Evolutionary conservation across 345 rosid species (phyloP).

Genomic region (Lepidium sativum): DNA sequence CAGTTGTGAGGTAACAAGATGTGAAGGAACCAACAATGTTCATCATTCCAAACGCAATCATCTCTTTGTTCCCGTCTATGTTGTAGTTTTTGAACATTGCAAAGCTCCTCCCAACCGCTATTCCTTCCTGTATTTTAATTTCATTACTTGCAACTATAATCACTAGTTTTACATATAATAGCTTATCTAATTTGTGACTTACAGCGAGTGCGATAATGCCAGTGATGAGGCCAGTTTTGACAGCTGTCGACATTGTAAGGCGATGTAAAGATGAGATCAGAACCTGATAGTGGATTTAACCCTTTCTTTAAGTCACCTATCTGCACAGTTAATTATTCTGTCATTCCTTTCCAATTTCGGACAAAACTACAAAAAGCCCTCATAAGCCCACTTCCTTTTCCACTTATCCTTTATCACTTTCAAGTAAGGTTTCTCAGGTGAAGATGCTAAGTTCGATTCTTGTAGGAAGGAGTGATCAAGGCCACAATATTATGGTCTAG

Average conservation of each 20-base stretch:
- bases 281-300: conserved; percentile 60
- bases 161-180: not conserved
- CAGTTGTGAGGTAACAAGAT: conserved; percentile 84
- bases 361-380: not conserved
- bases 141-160: not conserved
- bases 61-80: conserved; percentile 93
- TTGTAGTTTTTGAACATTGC: conserved; percentile 87
- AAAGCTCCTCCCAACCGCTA: conserved; percentile 91
- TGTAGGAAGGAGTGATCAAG: no score
- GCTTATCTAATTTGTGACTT: conserved; percentile 1
- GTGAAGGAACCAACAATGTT: conserved; percentile 88
- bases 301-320: conserved; percentile 83
- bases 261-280: conserved; percentile 60
- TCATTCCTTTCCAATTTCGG: not conserved
- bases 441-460: no score
- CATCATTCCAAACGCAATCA: conserved; percentile 94
- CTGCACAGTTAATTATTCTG: conserved; percentile 32
- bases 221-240: conserved; percentile 73
- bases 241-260: conserved; percentile 49
- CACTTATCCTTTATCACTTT: not conserved
- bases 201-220: conserved; percentile 94
- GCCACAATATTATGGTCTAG: no score
- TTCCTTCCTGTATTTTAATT: conserved; percentile 61
- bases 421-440: no score
- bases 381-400: conserved; percentile 3